Conservation (phyloP, 768 basidiomycete genomes). For the Leccinum sublutescens region DNA sequence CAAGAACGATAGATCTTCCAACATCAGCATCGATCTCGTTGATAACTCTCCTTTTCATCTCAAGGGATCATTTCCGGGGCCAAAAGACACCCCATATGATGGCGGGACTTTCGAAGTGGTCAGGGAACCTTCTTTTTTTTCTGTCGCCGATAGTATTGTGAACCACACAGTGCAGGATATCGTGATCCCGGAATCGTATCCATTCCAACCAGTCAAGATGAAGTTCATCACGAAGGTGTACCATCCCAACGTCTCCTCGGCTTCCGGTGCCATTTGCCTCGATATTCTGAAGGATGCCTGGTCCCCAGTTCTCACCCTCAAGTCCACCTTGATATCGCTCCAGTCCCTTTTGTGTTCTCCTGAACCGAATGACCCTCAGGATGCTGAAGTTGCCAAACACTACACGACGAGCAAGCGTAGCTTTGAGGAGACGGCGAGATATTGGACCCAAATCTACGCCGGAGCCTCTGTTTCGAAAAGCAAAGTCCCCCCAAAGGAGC, state of each 20-base stretch:
- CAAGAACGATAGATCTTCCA: constrained; percentile 91
- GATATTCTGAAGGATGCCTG: constrained; percentile 88
- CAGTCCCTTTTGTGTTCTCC: constrained; percentile 92
- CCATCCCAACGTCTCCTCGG: constrained; percentile 94
- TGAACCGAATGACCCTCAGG: constrained; percentile 95
- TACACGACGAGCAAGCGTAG: constrained; percentile 84
- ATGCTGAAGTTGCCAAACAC: constrained; percentile 97
- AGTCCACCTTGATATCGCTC: constrained; percentile 92
- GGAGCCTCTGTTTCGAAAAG: constrained; percentile 58
- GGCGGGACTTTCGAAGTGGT: constrained; percentile 93
- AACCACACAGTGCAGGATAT: constrained; percentile 62
- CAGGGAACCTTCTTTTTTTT: constrained; percentile 34
- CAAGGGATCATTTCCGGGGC: constrained; percentile 87
- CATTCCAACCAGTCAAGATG: constrained; percentile 96
- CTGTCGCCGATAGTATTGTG: neutral
- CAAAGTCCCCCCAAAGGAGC: constrained; percentile 31
- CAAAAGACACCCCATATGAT: constrained; percentile 89
- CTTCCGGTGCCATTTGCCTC: constrained; percentile 92
- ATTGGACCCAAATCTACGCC: constrained; percentile 94
- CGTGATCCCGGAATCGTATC: constrained; percentile 86
- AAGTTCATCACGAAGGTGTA: constrained; percentile 97
- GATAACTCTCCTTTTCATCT: constrained; percentile 91
- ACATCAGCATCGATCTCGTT: constrained; percentile 82
- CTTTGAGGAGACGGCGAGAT: constrained; percentile 90
- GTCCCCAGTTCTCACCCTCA: constrained; percentile 93